Conservation (phyloP, 2,329 filamentous ascomycete species). For the Sporothrix luriei region DNA sequence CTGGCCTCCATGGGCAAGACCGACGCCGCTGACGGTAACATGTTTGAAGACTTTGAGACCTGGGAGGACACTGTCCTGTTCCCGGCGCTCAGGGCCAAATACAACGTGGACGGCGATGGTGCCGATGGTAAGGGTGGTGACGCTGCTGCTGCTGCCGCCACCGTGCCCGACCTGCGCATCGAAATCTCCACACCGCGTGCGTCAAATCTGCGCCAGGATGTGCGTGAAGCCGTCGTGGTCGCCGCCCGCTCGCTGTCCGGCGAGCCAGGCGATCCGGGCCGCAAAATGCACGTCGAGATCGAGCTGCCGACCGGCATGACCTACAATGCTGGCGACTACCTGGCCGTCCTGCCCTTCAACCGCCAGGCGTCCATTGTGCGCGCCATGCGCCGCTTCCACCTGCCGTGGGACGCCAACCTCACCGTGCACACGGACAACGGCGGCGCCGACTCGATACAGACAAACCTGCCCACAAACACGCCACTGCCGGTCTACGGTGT, state of each 20-base stretch:
- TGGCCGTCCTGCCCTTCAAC: conserved; percentile 72
- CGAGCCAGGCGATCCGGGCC: conserved; percentile 42
- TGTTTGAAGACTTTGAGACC: conserved; percentile 67
- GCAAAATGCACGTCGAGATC: conserved; percentile 66
- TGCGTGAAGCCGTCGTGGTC: conserved; percentile 58
- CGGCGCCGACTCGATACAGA: conserved; percentile 52
- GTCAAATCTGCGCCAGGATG: conserved; percentile 51
- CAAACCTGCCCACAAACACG: conserved; percentile 53
- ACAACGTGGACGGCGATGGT: conserved; percentile 46
- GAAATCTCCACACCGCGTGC: conserved; percentile 49
- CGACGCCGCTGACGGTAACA: conserved; percentile 64
- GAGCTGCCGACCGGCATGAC: conserved; percentile 65
- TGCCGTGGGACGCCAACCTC: conserved; percentile 69
- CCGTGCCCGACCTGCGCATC: conserved; percentile 45
- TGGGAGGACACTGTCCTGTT: conserved; percentile 64
- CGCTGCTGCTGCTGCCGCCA: no score
- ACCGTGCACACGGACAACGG: conserved; percentile 58
- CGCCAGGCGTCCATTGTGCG: conserved; percentile 62
- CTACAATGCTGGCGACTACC: conserved; percentile 74
- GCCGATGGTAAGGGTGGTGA: neutral
- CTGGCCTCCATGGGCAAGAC: conserved; percentile 57
- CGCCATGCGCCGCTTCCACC: conserved; percentile 63
- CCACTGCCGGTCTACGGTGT: conserved; percentile 65
- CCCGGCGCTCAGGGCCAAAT: conserved; percentile 48
- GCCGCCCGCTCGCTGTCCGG: conserved; percentile 53